A percentile compares a stretch with the other conserved stretches of the same genome.
Evolutionary conservation across 2,329 filamentous ascomycete genomes (phyloP).

Genomic region (Aspergillus sp.): DNA sequence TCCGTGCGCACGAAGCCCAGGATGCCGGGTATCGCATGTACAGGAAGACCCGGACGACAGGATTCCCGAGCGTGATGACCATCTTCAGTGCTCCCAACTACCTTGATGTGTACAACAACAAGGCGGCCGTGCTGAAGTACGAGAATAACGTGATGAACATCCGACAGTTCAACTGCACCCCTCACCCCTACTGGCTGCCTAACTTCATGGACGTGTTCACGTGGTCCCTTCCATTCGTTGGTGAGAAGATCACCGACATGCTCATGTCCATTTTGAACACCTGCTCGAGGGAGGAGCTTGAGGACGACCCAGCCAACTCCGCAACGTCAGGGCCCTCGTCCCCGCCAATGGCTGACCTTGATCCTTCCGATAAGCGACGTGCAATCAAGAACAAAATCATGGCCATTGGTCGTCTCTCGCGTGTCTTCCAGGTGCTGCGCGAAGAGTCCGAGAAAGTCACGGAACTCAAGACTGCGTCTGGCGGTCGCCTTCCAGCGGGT

Average conservation of each 20-base stretch:
- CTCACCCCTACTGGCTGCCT: conserved; percentile 97
- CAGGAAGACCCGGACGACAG: conserved; percentile 92
- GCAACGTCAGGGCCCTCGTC: conserved; percentile 62
- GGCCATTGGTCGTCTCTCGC: conserved; percentile 88
- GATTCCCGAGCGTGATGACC: conserved; percentile 98
- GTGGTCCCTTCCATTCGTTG: conserved; percentile 98
- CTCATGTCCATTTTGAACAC: conserved; percentile 96
- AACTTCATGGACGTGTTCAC: conserved; percentile 99
- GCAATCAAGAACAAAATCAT: conserved; percentile 99
- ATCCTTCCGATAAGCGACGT: conserved; percentile 85
- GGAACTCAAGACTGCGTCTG: conserved; percentile 92
- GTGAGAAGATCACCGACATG: conserved; percentile 99
- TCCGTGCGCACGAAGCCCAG: conserved; percentile 95
- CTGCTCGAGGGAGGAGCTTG: conserved; percentile 96
- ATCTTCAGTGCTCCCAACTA: conserved; percentile 99
- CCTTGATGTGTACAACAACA: conserved; percentile 99
- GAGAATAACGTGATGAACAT: conserved; percentile 99
- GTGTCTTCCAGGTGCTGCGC: conserved; percentile 95
- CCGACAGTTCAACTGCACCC: conserved; percentile 98
- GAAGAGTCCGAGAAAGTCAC: conserved; percentile 96
- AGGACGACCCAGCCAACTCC: conserved; percentile 74
- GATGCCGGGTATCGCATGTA: conserved; percentile 99
- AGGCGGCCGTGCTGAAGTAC: conserved; percentile 96
- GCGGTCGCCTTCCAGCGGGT: conserved; percentile 82
- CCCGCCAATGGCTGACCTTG: conserved; percentile 66